Percentiles rank a stretch among this genome's conserved stretches.
phyloP scores from a whole-genome alignment of 164 flowering plant species.

The Berberis thunbergii region DNA sequence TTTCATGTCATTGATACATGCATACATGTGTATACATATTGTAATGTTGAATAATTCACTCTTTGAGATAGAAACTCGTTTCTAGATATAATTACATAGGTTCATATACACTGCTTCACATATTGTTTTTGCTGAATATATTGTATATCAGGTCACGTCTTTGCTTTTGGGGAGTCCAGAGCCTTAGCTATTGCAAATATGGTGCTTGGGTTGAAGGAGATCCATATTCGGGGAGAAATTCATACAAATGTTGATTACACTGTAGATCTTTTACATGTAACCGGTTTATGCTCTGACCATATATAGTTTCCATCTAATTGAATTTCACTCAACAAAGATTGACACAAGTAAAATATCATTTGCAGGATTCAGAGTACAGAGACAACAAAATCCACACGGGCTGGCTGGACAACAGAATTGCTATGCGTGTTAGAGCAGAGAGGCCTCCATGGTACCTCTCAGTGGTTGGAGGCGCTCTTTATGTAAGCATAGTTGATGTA shows the following conservation, averaged over 20 bases:
- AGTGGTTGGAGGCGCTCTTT: conserved; percentile 96
- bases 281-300: conserved; percentile 12
- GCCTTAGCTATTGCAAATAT: conserved; percentile 94
- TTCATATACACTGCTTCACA: neutral
- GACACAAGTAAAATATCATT: conserved; percentile 1
- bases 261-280: conserved; percentile 93
- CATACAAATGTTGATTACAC: conserved; percentile 98
- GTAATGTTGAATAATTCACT: too few relatives aligned
- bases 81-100: too few relatives aligned
- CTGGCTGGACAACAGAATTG: conserved; percentile 99
- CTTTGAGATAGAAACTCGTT: neutral
- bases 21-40: too few relatives aligned
- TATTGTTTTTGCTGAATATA: neutral
- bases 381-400: conserved; percentile 97
- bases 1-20: neutral
- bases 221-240: conserved; percentile 98
- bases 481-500: conserved; percentile 39
- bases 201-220: conserved; percentile 98
- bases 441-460: conserved; percentile 99
- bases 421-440: conserved; percentile 99
- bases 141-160: conserved; percentile 74
- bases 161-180: conserved; percentile 98
- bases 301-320: neutral
- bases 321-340: neutral
- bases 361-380: conserved; percentile 85